These are phyloP conservation scores for Pseudotsuga menziesii DNA, from an alignment of 75 land plant species.

Conservation along the genomic window DNA sequence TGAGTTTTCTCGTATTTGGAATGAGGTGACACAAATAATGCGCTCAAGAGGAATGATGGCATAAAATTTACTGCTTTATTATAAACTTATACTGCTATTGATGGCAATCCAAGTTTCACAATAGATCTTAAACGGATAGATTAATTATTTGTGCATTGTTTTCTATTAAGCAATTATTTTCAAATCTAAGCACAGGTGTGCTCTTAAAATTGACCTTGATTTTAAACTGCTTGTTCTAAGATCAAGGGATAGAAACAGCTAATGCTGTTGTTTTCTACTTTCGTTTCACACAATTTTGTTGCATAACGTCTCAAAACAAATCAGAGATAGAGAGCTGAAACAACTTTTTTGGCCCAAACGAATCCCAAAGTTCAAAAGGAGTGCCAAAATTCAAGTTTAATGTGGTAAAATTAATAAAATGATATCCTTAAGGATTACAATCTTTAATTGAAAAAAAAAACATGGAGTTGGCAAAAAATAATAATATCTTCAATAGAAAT, in stretches of 20 bases:
- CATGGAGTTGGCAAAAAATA: too few relatives aligned
- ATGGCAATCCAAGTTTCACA: background rate
- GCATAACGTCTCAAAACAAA: too few relatives aligned
- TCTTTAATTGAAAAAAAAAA: too few relatives aligned
- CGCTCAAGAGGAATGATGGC: conserved; percentile 14
- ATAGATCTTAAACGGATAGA: background rate
- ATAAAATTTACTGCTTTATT: background rate
- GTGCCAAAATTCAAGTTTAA: too few relatives aligned
- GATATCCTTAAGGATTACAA: too few relatives aligned
- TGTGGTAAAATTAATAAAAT: too few relatives aligned
- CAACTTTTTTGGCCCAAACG: too few relatives aligned
- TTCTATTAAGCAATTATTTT: background rate
- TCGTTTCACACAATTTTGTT: too few relatives aligned
- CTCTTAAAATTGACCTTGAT: background rate
- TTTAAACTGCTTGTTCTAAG: background rate
- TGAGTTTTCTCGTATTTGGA: conserved; percentile 74
- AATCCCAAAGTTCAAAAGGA: too few relatives aligned
- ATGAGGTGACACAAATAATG: conserved; percentile 55
- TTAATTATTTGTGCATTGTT: background rate
- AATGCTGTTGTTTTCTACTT: conserved; percentile 1
- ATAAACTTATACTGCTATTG: background rate
- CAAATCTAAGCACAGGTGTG: background rate
- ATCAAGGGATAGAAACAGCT: background rate
- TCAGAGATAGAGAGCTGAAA: too few relatives aligned
- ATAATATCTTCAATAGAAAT: too few relatives aligned